Conservation (phyloP, 768 basidiomycete genomes). For the Mycena sanguinolenta region DNA sequence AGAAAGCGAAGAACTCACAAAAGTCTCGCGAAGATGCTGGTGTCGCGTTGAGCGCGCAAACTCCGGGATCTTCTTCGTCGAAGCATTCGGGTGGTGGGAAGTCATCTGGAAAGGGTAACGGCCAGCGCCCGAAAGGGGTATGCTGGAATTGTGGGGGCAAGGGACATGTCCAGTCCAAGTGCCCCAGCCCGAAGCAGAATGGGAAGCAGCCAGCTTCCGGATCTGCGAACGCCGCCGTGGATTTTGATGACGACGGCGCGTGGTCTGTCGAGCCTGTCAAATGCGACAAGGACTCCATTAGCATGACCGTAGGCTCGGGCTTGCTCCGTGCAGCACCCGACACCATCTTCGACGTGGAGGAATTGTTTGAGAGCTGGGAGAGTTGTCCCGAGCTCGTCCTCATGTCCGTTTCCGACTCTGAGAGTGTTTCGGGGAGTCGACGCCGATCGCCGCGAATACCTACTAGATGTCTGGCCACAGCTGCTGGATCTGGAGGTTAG, state of each 20-base stretch:
- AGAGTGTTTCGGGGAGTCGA: neutral
- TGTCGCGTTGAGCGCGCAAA: conserved; percentile 9
- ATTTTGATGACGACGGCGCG: conserved; percentile 24
- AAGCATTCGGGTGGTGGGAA: neutral
- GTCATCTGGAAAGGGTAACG: conserved; percentile 5
- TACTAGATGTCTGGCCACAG: conserved; percentile 11
- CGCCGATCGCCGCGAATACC: too few relatives aligned
- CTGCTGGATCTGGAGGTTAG: neutral
- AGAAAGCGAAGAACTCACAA: conserved; percentile 4
- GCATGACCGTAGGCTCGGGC: conserved; percentile 1
- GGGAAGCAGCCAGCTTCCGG: conserved; percentile 21
- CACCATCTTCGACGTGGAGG: conserved; percentile 10
- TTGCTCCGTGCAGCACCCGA: conserved; percentile 6
- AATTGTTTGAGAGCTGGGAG: neutral
- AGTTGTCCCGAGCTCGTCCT: neutral
- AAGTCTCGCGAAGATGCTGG: conserved; percentile 16
- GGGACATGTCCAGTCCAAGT: conserved; percentile 43
- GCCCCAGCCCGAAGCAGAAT: conserved; percentile 37
- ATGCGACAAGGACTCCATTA: neutral
- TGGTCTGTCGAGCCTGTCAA: conserved; percentile 18
- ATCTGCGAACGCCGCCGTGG: conserved; percentile 20
- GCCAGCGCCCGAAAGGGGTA: conserved; percentile 8
- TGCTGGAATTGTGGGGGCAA: conserved; percentile 49
- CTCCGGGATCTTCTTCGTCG: neutral
- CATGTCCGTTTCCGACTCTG: conserved; percentile 9